Conservation (phyloP, 306 rosid genomes). For the Senna tora region DNA sequence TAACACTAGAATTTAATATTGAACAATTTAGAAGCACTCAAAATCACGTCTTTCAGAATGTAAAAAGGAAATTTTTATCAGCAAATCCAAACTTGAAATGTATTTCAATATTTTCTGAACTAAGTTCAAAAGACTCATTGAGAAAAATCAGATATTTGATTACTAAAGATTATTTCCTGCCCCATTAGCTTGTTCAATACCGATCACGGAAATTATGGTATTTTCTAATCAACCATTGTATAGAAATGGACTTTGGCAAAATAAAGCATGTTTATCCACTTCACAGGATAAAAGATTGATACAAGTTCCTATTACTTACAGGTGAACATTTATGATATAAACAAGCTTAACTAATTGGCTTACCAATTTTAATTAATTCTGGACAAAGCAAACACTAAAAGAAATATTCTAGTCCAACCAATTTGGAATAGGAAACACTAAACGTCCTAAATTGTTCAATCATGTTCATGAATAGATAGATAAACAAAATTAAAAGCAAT, state of each 20-base stretch:
- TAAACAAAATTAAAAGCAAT: neutral
- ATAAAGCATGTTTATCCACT: slow-evolving; percentile 14
- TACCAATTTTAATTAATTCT: neutral
- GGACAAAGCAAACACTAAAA: slow-evolving; percentile 3
- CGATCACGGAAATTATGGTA: slow-evolving; percentile 1
- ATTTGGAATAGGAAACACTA: slow-evolving; percentile 6
- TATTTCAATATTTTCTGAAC: slow-evolving; percentile 6
- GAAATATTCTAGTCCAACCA: slow-evolving; percentile 7
- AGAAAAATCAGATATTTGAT: slow-evolving; percentile 13
- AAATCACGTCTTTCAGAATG: neutral
- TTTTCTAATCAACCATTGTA: slow-evolving; percentile 14
- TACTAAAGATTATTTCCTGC: slow-evolving; percentile 11
- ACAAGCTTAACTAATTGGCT: slow-evolving; percentile 14
- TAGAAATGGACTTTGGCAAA: slow-evolving; percentile 15
- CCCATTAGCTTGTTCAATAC: neutral
- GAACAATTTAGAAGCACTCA: neutral
- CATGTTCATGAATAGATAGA: neutral
- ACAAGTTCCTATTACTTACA: slow-evolving; percentile 3
- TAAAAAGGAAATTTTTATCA: neutral
- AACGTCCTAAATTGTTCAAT: neutral
- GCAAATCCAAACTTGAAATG: slow-evolving; percentile 33
- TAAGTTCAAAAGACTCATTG: slow-evolving; percentile 32
- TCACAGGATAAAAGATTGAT: neutral
- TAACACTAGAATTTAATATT: slow-evolving; percentile 3
- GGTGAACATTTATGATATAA: neutral